These are phyloP conservation scores for Psilocybe azurescens DNA, from an alignment of 768 basidiomycete species.

Conservation along the genomic window DNA sequence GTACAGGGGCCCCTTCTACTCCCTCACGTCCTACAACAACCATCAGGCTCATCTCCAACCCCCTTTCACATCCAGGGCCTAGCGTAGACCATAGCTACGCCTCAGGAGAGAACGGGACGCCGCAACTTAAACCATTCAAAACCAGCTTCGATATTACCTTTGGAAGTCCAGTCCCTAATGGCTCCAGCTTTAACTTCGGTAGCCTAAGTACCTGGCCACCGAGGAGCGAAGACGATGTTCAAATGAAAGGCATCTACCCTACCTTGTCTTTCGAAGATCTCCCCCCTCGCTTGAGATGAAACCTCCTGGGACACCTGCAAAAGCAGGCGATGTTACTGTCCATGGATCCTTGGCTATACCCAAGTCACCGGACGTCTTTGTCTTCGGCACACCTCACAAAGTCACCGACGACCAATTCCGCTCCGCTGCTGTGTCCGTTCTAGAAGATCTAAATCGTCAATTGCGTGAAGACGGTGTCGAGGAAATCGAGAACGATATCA, in stretches of 20 bases:
- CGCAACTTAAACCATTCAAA: constrained; percentile 66
- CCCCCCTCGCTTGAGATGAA: constrained; percentile 24
- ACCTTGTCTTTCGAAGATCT: constrained; percentile 40
- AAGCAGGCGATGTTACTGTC: neutral
- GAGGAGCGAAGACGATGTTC: constrained; percentile 21
- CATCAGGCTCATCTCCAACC: constrained; percentile 52
- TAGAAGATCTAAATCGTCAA: constrained; percentile 84
- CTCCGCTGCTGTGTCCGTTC: constrained; percentile 66
- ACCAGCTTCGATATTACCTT: constrained; percentile 73
- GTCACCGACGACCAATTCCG: constrained; percentile 72
- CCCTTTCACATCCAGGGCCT: constrained; percentile 21
- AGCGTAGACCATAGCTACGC: constrained; percentile 24
- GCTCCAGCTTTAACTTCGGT: constrained; percentile 26
- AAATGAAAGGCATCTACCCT: constrained; percentile 42
- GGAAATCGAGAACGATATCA: constrained; percentile 48
- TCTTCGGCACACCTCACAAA: constrained; percentile 78
- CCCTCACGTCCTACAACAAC: constrained; percentile 55
- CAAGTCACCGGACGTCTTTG: constrained; percentile 53
- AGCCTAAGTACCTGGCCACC: constrained; percentile 39
- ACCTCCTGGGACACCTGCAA: constrained; percentile 1
- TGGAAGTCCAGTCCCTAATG: constrained; percentile 49
- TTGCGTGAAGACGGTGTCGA: constrained; percentile 63
- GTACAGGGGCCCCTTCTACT: constrained; percentile 42
- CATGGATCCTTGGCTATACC: constrained; percentile 8
- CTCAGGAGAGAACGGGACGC: constrained; percentile 45